Base-by-base conservation (phyloP, 1,139 yeast genomes). In the Suhomyces wounanorum region DNA sequence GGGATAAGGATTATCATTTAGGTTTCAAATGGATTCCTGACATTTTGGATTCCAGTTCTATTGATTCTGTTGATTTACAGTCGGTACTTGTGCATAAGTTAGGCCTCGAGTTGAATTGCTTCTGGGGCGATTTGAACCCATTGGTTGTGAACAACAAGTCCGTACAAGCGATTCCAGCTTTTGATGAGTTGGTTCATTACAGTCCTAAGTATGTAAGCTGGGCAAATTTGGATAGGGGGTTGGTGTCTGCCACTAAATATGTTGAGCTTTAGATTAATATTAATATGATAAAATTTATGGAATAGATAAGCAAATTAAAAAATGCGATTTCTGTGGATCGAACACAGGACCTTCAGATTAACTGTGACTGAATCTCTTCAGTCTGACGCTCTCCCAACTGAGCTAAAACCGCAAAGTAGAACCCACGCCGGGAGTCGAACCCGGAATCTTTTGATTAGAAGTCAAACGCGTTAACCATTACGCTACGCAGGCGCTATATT, bases 331-430 rank as follows among this genome's bases (percentile, higher is more conserved):
- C 54, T 64, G 80, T 75, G 81, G 80, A 75, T 76, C 79, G 80
- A 75, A 76, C 80, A 75, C 80, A 76, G 77, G 79, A 76, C 80
- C 81, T 75, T 72, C 78, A 75, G 79, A 75, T 75, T 64, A 65
- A 64, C 69, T 67, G 68, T 59, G 68, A 67, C 71, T 57, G 64
- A 64, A 63, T 54, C 50, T 52, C 89, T 84, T 84, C 89, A 84
- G 89, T 84, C 89, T 84, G 87, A 82, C 89, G 90, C 90, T 85
- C 89, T 85, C 89, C 90, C 89, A 81, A 82, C 88, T 84, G 89
- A 84, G 90, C 89, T 76, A 76, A 76, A 75, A 64, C 76, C 75
- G 70, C 70, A 47, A 10, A 6, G 21, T 21, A 36, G 49, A 55
- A 55, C 58, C 58, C 58, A 55, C 58, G 58, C 53, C 58, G 58